Conservation (phyloP, 164 flowering plant genomes). For the Macadamia tetraphylla region DNA sequence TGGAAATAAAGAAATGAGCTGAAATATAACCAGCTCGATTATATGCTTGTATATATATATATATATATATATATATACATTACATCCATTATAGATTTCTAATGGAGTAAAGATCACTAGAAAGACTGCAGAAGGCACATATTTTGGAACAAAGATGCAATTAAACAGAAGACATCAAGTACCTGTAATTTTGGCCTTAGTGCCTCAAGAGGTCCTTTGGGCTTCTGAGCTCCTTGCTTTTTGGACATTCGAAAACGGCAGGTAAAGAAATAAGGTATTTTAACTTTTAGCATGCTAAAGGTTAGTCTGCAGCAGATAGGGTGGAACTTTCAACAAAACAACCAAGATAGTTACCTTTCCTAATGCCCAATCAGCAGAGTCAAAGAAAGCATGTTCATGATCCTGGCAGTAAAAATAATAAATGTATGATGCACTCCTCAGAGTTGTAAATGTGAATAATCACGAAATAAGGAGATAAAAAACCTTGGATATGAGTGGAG, state of each 20-base stretch:
- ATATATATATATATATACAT: too few relatives aligned
- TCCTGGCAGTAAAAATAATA: slow-evolving; percentile 40
- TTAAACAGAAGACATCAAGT: slow-evolving; percentile 4
- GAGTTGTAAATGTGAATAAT: neutral
- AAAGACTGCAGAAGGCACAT: neutral
- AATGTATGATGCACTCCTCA: slow-evolving; percentile 1
- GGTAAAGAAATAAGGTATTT: slow-evolving; percentile 1
- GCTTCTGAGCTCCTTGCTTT: slow-evolving; percentile 82
- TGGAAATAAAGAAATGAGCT: too few relatives aligned
- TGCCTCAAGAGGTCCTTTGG: slow-evolving; percentile 95
- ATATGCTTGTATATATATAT: too few relatives aligned
- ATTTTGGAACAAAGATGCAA: neutral
- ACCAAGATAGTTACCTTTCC: slow-evolving; percentile 57
- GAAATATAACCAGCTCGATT: too few relatives aligned
- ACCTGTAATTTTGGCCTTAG: slow-evolving; percentile 94
- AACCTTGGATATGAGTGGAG: slow-evolving; percentile 88
- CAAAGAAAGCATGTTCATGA: slow-evolving; percentile 96
- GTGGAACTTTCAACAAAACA: neutral
- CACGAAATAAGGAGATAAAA: neutral
- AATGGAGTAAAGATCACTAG: neutral
- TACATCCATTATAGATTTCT: too few relatives aligned
- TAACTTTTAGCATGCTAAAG: neutral
- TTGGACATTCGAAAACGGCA: slow-evolving; percentile 7
- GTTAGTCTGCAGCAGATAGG: neutral
- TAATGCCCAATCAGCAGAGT: slow-evolving; percentile 98